Percentiles rank a stretch among this genome's conserved stretches.
phyloP scores from a whole-genome alignment of 148 eudicot genomes.

The Linanthus parryae region DNA sequence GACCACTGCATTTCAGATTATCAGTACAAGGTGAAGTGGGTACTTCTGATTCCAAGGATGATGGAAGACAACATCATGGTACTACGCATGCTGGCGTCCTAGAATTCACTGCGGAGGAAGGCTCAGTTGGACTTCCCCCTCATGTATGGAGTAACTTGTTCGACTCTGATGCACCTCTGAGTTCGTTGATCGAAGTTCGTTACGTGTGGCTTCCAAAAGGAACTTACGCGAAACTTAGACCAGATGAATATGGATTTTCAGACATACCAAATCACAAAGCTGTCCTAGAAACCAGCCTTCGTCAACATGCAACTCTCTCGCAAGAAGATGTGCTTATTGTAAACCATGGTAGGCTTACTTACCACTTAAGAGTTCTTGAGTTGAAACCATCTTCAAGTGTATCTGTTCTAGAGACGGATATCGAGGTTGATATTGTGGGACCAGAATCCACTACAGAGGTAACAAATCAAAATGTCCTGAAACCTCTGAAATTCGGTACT shows the following conservation, averaged over 20 bases:
- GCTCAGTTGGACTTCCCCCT: slow-evolving; percentile 65
- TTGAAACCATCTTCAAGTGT: slow-evolving; percentile 77
- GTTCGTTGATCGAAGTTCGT: slow-evolving; percentile 54
- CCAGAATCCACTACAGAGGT: slow-evolving; percentile 44
- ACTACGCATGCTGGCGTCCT: slow-evolving; percentile 82
- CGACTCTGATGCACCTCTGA: slow-evolving; percentile 24
- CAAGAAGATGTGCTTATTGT: slow-evolving; percentile 63
- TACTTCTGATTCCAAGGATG: slow-evolving; percentile 18
- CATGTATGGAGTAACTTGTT: slow-evolving; percentile 80
- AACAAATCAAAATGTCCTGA: slow-evolving; percentile 45
- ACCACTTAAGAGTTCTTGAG: slow-evolving; percentile 71
- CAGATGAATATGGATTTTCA: slow-evolving; percentile 55
- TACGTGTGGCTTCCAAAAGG: slow-evolving; percentile 85
- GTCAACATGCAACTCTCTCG: slow-evolving; percentile 92
- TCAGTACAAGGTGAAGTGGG: slow-evolving; percentile 43
- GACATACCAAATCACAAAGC: slow-evolving; percentile 96
- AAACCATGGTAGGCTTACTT: slow-evolving; percentile 50
- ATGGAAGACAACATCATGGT: slow-evolving; percentile 18
- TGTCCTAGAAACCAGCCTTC: slow-evolving; percentile 87
- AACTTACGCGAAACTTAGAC: slow-evolving; percentile 78
- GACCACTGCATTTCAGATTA: slow-evolving; percentile 71
- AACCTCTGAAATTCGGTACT: slow-evolving; percentile 48
- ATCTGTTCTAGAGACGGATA: slow-evolving; percentile 91
- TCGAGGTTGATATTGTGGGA: slow-evolving; percentile 74
- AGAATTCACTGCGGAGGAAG: slow-evolving; percentile 90